Evolutionary conservation across 257 asterid species (phyloP).

Genomic region (Nicotiana benthamiana): DNA sequence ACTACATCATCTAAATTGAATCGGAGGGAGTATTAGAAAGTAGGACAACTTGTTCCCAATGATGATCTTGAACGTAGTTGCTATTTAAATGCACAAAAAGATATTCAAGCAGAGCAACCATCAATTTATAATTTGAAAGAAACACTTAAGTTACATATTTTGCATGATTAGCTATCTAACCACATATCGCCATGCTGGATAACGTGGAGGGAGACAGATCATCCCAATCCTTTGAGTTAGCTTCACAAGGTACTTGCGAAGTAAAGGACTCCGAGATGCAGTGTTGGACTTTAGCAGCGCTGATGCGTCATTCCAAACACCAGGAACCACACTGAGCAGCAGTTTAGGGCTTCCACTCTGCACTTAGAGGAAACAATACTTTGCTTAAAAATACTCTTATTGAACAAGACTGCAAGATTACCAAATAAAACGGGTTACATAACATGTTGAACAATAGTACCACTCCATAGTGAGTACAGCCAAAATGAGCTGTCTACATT

Average conservation of each 20-base stretch:
- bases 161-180: slow-evolving; percentile 33
- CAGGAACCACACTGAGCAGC: slow-evolving; percentile 56
- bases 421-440: neutral
- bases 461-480: neutral
- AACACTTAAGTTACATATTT: neutral
- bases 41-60: neutral
- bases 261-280: slow-evolving; percentile 84
- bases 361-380: slow-evolving; percentile 10
- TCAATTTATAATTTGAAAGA: neutral
- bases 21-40: neutral
- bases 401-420: neutral
- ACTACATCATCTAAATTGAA: too few relatives aligned
- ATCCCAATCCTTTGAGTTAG: slow-evolving; percentile 83
- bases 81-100: neutral
- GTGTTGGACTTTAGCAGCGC: slow-evolving; percentile 50
- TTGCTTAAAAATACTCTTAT: neutral
- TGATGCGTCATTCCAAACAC: slow-evolving; percentile 67
- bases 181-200: slow-evolving; percentile 87
- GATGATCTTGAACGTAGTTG: neutral
- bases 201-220: slow-evolving; percentile 68
- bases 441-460: neutral
- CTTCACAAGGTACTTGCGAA: slow-evolving; percentile 85
- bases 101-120: neutral
- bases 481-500: neutral
- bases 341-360: slow-evolving; percentile 76